Evolutionary conservation across 352 stramenopile genomes (phyloP).

Genomic region (Phytophthora fragariae): DNA sequence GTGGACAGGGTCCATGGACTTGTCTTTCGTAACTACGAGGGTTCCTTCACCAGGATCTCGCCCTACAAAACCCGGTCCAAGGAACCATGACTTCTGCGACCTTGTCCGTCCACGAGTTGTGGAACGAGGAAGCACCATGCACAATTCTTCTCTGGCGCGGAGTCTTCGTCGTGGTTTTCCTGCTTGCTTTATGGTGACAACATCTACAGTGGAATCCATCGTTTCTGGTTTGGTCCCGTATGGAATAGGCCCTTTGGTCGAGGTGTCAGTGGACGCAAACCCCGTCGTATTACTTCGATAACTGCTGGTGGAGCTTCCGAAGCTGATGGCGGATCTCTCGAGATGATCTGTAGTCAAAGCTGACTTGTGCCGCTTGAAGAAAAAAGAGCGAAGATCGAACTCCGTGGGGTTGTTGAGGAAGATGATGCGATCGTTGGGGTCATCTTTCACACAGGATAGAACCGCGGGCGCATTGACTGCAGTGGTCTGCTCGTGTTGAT

Average conservation of each 20-base stretch:
- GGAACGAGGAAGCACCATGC: slow-evolving; percentile 53
- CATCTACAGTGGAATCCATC: not conserved
- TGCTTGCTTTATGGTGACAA: not conserved
- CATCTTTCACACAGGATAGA: not conserved
- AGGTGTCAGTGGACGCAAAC: slow-evolving; percentile 11
- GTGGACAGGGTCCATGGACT: slow-evolving; percentile 71
- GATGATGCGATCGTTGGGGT: slow-evolving; percentile 31
- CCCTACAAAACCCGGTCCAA: slow-evolving; percentile 65
- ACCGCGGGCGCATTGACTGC: not conserved
- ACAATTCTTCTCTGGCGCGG: slow-evolving; percentile 64
- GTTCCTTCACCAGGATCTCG: slow-evolving; percentile 61
- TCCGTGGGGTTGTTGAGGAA: slow-evolving; percentile 40
- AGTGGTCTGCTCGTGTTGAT: slow-evolving; percentile 10
- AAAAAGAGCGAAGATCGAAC: slow-evolving; percentile 33
- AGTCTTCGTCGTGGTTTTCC: slow-evolving; percentile 40
- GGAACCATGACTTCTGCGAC: slow-evolving; percentile 67
- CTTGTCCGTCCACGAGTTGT: slow-evolving; percentile 24
- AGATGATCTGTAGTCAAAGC: slow-evolving; percentile 7
- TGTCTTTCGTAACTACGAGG: slow-evolving; percentile 60
- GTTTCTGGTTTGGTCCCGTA: slow-evolving; percentile 1
- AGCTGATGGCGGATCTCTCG: slow-evolving; percentile 29
- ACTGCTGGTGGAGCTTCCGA: slow-evolving; percentile 27
- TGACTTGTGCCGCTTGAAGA: slow-evolving; percentile 28
- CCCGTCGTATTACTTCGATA: slow-evolving; percentile 7
- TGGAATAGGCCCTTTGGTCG: not conserved